These are phyloP conservation scores for Cercis canadensis DNA, from an alignment of 306 rosid genomes.

Conservation along the genomic window DNA sequence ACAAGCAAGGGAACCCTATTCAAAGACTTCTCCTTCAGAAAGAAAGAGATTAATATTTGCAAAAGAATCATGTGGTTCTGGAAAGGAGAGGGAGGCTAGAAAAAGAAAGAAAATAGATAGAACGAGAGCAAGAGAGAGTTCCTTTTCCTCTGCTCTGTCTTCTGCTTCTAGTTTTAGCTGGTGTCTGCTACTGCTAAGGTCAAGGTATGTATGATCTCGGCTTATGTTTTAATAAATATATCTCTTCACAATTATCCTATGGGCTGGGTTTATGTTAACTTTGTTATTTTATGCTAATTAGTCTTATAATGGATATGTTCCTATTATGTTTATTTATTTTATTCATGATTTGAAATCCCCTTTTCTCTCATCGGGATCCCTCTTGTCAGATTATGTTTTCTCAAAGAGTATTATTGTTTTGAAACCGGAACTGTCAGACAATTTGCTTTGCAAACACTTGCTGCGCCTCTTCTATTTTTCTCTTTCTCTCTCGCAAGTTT, in stretches of 20 bases:
- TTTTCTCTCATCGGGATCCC: slow-evolving; percentile 50
- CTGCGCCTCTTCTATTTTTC: not conserved
- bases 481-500: slow-evolving; percentile 29
- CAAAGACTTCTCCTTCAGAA: slow-evolving; percentile 34
- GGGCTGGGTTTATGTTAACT: slow-evolving; percentile 1
- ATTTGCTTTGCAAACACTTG: no score
- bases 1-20: slow-evolving; percentile 58
- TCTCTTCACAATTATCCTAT: slow-evolving; percentile 25
- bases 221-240: no score
- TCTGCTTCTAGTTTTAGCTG: slow-evolving; percentile 27
- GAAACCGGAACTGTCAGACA: not conserved
- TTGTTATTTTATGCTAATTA: slow-evolving; percentile 21
- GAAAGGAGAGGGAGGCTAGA: slow-evolving; percentile 50
- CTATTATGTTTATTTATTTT: not conserved
- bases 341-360: not conserved
- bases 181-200: slow-evolving; percentile 16
- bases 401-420: not conserved
- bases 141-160: slow-evolving; percentile 33
- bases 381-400: slow-evolving; percentile 36
- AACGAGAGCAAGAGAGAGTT: slow-evolving; percentile 26
- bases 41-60: not conserved
- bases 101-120: slow-evolving; percentile 17
- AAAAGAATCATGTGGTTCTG: slow-evolving; percentile 58
- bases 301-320: slow-evolving; percentile 27
- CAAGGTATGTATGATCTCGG: slow-evolving; percentile 43